Base-by-base conservation (phyloP, 2,329 filamentous ascomycete species). In the Acrodontium crateriforme region DNA sequence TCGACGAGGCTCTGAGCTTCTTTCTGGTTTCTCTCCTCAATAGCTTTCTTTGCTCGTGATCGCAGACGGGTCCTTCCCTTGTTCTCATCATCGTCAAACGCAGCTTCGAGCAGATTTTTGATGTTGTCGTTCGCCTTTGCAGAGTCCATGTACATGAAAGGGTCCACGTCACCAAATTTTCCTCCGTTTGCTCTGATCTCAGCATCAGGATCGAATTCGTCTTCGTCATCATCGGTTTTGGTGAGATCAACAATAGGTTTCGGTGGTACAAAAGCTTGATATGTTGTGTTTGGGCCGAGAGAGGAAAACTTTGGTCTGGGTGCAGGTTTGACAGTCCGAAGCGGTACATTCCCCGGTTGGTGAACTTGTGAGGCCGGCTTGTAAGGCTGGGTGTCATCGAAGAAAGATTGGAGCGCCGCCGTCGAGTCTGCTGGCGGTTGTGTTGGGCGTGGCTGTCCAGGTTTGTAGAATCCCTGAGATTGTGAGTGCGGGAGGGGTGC, bases 61-160 rank as follows among this genome's bases (percentile, higher is more conserved):
- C 60, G 49, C 18, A 60, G 55, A 14, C 56, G 52, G 6, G 54
- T 59, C 31, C 59, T 60, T 13, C 45, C 44, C 33, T 59, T 59
- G 25, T 78, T 73, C 1, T 74, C 71, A 0, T 78, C 75, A 9
- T 81, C 78, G 29, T 85, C 78, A 54, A 87, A 73, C 7, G 78
- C 78, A 6, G 79, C 81, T 49, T 87, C 81, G 2, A 89, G 62
- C n/a, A 89, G 54, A 6, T 77, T 78, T 50, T 89, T 89, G 38
- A 89, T 65, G 40, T 87, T 80, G 25, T 75, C 74, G 27, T 69
- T 72, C 8, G 81, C 79, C 49, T 81, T 77, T 32, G 62, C 61
- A 0, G 77, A 71, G 39, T 85, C 78, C 5, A 78, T 72, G 40
- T 79, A 83, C 30, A 60, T 60, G 41, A 63, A 60, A 8, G 65